These are phyloP conservation scores for Paracoccidioides lutzii DNA, from an alignment of 2,329 filamentous ascomycete species.

Conservation along the genomic window DNA sequence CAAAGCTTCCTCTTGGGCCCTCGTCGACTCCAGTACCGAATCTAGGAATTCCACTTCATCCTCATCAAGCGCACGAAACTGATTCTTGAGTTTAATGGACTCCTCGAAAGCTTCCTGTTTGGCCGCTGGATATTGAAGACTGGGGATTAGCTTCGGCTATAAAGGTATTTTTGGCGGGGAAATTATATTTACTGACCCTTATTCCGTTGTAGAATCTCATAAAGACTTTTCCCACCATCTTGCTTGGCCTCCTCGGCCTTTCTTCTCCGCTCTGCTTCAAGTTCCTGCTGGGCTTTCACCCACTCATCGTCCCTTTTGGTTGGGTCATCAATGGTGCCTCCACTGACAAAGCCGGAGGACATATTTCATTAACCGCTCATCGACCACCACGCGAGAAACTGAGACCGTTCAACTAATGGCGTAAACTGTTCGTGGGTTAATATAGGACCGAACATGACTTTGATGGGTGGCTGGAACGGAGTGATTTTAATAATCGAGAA, in stretches of 20 bases:
- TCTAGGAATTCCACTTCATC: constrained; percentile 42
- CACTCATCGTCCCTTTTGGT: constrained; percentile 32
- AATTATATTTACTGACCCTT: constrained; percentile 27
- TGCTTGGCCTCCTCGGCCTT: constrained; percentile 42
- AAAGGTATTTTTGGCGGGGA: not conserved
- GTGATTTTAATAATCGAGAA: not conserved
- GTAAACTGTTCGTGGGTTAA: no score
- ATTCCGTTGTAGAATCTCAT: constrained; percentile 37
- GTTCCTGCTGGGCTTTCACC: constrained; percentile 30
- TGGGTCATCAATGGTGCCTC: constrained; percentile 30
- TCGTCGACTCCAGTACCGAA: constrained; percentile 43
- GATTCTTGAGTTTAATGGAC: constrained; percentile 37
- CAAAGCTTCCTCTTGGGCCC: constrained; percentile 44
- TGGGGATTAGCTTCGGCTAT: not conserved
- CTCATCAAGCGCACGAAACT: constrained; percentile 39
- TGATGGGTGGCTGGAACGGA: no score
- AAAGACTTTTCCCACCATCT: constrained; percentile 37
- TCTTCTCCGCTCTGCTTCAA: constrained; percentile 34
- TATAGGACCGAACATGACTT: no score
- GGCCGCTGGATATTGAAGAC: constrained; percentile 21
- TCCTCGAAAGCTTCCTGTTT: constrained; percentile 43
- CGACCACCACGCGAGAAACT: not conserved
- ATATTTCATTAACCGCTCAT: constrained; percentile 16
- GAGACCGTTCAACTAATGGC: not conserved
- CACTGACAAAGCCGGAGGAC: constrained; percentile 36